Percentiles rank a stretch among this genome's conserved stretches.
Evolutionary conservation across 805 yeast species (phyloP).

Genomic region (Ogataea trehalophila): DNA sequence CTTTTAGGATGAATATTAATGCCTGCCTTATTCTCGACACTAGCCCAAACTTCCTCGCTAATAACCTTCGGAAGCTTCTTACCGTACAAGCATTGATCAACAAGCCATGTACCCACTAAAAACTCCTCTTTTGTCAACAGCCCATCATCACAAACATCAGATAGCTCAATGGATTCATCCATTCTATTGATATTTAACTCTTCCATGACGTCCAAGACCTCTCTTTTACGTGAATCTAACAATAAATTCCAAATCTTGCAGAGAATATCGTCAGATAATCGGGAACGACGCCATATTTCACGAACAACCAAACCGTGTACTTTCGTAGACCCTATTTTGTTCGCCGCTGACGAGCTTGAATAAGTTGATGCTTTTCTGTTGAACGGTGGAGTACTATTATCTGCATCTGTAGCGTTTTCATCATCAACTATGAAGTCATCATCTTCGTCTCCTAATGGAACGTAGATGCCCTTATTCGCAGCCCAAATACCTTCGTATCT

Average conservation of each 20-base stretch:
- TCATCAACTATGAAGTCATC: background rate
- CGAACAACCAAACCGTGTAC: conserved; percentile 64
- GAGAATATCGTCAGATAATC: conserved; percentile 57
- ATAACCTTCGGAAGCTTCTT: conserved; percentile 76
- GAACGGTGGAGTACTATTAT: background rate
- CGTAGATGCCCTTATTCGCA: conserved; percentile 68
- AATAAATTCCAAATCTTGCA: conserved; percentile 74
- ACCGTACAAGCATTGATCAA: conserved; percentile 94
- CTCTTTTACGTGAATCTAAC: conserved; percentile 39
- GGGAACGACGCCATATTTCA: conserved; percentile 76
- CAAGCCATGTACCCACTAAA: conserved; percentile 95
- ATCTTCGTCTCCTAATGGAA: conserved; percentile 20
- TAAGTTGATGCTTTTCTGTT: background rate
- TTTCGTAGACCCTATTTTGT: conserved; percentile 7
- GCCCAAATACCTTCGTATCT: conserved; percentile 95
- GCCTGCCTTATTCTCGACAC: conserved; percentile 43
- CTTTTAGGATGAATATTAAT: conserved; percentile 15
- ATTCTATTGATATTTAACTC: background rate
- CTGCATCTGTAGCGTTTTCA: background rate
- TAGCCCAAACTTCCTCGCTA: conserved; percentile 71
- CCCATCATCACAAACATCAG: conserved; percentile 68
- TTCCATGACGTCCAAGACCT: conserved; percentile 31
- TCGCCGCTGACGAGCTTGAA: conserved; percentile 2
- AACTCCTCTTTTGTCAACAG: conserved; percentile 76
- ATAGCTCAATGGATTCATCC: conserved; percentile 18